phyloP scores from a whole-genome alignment of 768 basidiomycete genomes.

The Pleurotus tuoliensis region DNA sequence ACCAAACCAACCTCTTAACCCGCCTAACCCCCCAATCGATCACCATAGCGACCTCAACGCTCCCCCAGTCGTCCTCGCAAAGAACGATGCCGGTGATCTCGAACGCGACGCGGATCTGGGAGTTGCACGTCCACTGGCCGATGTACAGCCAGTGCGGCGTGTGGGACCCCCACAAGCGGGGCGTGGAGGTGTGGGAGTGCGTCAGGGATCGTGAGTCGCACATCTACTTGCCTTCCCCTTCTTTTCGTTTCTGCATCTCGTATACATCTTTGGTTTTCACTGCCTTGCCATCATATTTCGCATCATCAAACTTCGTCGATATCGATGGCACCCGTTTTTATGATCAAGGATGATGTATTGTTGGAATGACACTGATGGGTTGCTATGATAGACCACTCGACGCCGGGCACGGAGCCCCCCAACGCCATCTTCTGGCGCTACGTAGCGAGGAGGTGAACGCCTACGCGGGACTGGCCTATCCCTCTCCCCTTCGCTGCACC shows the following conservation, averaged over 20 bases:
- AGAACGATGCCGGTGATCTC: constrained; percentile 42
- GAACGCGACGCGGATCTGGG: constrained; percentile 70
- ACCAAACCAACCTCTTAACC: not conserved
- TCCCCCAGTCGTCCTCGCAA: not conserved
- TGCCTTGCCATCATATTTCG: too few relatives aligned
- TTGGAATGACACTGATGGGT: not conserved
- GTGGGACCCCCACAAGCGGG: constrained; percentile 63
- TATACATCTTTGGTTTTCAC: constrained; percentile 2
- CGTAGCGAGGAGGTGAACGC: constrained; percentile 38
- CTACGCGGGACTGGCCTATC: not conserved
- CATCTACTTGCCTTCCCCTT: not conserved
- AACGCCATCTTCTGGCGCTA: constrained; percentile 46
- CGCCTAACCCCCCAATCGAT: not conserved
- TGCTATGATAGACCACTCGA: constrained; percentile 49
- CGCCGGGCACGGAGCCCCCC: constrained; percentile 44
- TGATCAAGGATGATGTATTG: too few relatives aligned
- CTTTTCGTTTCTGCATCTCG: not conserved
- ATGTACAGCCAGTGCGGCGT: constrained; percentile 65
- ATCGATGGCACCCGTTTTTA: too few relatives aligned
- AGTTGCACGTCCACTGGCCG: constrained; percentile 61
- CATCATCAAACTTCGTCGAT: too few relatives aligned
- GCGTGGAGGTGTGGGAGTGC: constrained; percentile 78
- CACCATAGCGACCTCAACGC: not conserved
- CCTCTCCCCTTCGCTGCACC: too few relatives aligned
- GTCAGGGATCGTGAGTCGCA: constrained; percentile 56